Evolutionary conservation across 164 flowering plant species (phyloP).

Genomic region (Annona squamosa): DNA sequence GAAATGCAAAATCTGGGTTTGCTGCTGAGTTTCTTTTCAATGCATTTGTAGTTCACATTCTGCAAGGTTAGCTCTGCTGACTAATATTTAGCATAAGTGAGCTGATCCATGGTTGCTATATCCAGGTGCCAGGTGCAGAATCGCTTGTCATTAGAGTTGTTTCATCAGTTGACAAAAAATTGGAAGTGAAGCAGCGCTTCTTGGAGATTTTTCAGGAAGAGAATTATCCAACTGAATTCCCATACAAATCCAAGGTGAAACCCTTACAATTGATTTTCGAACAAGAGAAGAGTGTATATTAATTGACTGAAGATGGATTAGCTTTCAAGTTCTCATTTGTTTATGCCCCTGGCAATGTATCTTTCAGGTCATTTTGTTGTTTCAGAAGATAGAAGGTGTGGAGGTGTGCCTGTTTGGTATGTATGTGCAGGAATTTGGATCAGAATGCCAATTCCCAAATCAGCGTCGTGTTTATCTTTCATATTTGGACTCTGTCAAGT

Average conservation of each 20-base stretch:
- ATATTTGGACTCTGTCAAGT: constrained; percentile 95
- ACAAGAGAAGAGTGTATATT: too few species aligned
- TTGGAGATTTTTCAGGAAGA: constrained; percentile 91
- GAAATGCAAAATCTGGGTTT: too few species aligned
- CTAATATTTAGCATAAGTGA: not conserved
- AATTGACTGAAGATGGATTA: not conserved
- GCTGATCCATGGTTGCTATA: constrained; percentile 12
- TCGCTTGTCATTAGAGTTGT: constrained; percentile 91
- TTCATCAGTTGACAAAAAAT: constrained; percentile 95
- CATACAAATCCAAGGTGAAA: constrained; percentile 90
- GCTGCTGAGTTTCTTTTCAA: too few species aligned
- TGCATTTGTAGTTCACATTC: not conserved
- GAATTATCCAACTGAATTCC: constrained; percentile 83
- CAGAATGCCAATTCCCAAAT: constrained; percentile 83
- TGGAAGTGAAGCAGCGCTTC: constrained; percentile 92
- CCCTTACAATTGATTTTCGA: not conserved
- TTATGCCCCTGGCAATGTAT: constrained; percentile 1
- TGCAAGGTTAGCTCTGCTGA: not conserved
- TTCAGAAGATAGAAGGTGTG: constrained; percentile 99
- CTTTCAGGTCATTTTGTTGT: constrained; percentile 75
- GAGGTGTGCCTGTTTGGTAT: constrained; percentile 98
- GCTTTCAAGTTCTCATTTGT: not conserved
- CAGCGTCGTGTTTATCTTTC: constrained; percentile 97
- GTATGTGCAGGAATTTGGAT: constrained; percentile 98
- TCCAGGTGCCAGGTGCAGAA: constrained; percentile 88